Evolutionary conservation across 441 rosid species (phyloP), one percentile per base, ranked within the genome.

Genomic region (Hura crepitans): DNA sequence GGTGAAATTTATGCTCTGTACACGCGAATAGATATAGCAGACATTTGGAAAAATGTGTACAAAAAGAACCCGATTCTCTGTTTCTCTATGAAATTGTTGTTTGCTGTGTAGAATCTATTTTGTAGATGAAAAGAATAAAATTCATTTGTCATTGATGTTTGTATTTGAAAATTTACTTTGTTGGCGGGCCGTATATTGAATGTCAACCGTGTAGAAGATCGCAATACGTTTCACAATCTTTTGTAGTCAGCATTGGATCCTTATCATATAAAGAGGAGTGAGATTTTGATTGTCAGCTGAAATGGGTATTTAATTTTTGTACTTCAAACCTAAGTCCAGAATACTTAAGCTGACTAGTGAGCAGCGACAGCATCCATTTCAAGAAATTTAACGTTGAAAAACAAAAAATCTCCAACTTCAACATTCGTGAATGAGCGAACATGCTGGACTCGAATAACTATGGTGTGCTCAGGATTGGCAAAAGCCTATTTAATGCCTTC

Each of bases 21-120:
- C 49, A 66, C 59, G 53, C 46, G 70, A 57, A 56, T 46, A 31
- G 37, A 23, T 31, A 25, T 31, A 25, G 65, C 59, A 45, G 49
- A 46, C 45, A 1, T 39, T 49, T 23, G n/a, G n/a, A 27, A 49
- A 23, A 57, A 27, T 30, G 42, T 54, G 69, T 42, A 20, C 55
- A 62, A 61, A 47, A 35, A 15, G 25, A 71, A 51, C 25, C 22
- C 23, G 31, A 25, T 25, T 35, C 25, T 14, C 15, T 55, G 27
- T 71, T 61, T 71, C 50, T 27, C 1, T 60, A 15, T 25, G 8
- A 33, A 35, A 7, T 6, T n/a, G n/a, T 45, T 18, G 50, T 25
- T 5, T 14, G 27, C 20, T 23, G n/a, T 62, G 2, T 14, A 31
- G 43, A 7, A 31, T 30, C 42, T 58, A 2, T 7, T 31, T 59